Evolutionary conservation across 2,329 filamentous ascomycete genomes (phyloP), one percentile per base, ranked within the genome.

Genomic region (Aspergillus terreus): DNA sequence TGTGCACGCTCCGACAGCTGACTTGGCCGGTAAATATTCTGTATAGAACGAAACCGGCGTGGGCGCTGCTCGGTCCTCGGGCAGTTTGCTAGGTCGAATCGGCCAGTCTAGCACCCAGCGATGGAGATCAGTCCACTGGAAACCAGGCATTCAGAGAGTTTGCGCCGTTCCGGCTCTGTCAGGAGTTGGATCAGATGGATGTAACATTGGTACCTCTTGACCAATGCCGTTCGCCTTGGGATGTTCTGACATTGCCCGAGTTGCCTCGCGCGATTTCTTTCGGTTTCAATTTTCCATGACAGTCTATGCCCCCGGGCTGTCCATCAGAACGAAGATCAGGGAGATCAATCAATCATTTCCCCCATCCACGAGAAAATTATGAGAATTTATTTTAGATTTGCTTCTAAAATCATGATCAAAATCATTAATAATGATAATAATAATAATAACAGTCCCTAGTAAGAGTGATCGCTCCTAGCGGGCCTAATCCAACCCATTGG

Each of bases 1-100:
- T 65, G 61, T 63, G 61, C 63, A 58, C 58, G 54, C 62, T 64
- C 56, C 58, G 53, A 61, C 61, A 64, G 61, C 62, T 65, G 59
- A 68, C 64, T 62, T 61, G 51, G 55, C 57, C 57, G 59, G 57
- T 47, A 51, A 47, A 50, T 57, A 47, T 47, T 49, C 53, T 57
- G 49, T 58, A 61, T 59, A 61, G 57, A 57, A 30, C 27, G 27
- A 30, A 30, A 11, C 27, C 27, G 7, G 27, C 27, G 27, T 9
- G 27, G 27, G 10, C 27, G 7, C 27, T 10, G 27, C 27, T 9
- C 7, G 27, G 27, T 30, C 27, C 7, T 30, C 27, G 27, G 27
- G 27, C 27, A 30, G 27, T 30, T 30, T 30, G 27, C 27, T 30
- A 4, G 27, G 54, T 54, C 56, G 33, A 12, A 53, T 46, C 48